Evolutionary conservation across 495 filamentous ascomycete genomes (phyloP).

Genomic region (Geopyxis carbonaria): DNA sequence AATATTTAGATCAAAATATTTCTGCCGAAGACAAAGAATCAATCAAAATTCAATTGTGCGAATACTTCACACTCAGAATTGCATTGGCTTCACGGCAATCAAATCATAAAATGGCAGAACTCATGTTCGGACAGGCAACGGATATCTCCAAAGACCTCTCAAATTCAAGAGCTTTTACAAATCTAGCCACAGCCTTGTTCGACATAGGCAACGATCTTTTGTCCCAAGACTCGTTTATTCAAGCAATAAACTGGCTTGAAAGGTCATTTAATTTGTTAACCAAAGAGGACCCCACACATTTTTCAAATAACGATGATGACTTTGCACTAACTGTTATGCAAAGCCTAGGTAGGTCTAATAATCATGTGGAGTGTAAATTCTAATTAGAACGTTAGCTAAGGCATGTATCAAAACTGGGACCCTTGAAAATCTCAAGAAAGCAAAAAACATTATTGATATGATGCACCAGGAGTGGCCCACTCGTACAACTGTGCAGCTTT

Average conservation of each 20-base stretch:
- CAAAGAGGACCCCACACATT: constrained; percentile 35
- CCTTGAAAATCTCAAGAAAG: constrained; percentile 33
- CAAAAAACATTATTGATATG: constrained; percentile 38
- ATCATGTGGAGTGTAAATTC: not conserved
- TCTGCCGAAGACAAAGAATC: constrained; percentile 22
- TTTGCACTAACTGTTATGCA: constrained; percentile 51
- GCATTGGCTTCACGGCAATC: constrained; percentile 53
- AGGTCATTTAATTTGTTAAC: constrained; percentile 45
- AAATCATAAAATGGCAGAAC: constrained; percentile 56
- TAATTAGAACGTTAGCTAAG: constrained; percentile 3
- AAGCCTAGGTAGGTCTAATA: constrained; percentile 32
- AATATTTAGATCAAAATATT: constrained; percentile 11
- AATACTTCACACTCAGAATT: constrained; percentile 56
- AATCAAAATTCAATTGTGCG: constrained; percentile 32
- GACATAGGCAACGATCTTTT: constrained; percentile 51
- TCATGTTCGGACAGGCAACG: constrained; percentile 48
- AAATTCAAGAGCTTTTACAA: constrained; percentile 39
- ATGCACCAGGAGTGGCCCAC: constrained; percentile 45
- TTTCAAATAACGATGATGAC: constrained; percentile 44
- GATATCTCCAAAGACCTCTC: constrained; percentile 22
- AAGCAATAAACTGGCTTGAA: constrained; percentile 57
- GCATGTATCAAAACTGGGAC: constrained; percentile 23
- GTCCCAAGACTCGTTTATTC: constrained; percentile 32
- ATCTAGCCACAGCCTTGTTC: constrained; percentile 52
- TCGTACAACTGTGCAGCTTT: constrained; percentile 44